Evolutionary conservation across 768 basidiomycete species (phyloP), one percentile per base, ranked within the genome.

Genomic region (Cantharellus anzutake): DNA sequence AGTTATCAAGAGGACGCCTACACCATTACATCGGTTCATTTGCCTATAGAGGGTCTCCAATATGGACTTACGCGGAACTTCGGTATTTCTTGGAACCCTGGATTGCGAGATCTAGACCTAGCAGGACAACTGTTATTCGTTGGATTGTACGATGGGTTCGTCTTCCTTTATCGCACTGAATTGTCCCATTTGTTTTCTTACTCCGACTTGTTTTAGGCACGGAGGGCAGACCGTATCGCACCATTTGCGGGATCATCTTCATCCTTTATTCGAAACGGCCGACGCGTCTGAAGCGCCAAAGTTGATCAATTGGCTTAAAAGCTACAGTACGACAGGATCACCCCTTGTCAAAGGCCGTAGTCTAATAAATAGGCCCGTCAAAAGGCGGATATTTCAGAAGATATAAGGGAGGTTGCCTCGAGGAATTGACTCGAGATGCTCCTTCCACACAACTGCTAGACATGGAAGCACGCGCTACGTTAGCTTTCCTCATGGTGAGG

Each of bases 1-100:
- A 93, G 90, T 62, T 81, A 93, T 63, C 91, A 94, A 69, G 91
- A 94, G 71, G 92, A 96, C 66, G 87, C 85, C 63, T 79, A 85
- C 67, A 75, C 82, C 11, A 85, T 84, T 67, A 79, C 82, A 4
- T 79, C 85, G 1, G 75, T 96, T 34, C 82, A 84, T 20, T 67
- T 94, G 38, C 75, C 85, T 61, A 81, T 86, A 5, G 77, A 80
- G 59, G 91, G 93, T 69, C 75, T 94, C 29, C 75, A 74, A 50
- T 63, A 74, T 37, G 82, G 77, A 60, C 72, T 89, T 48, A 80
- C 83, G 66, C 80, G 80, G 63, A 70, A 71, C 37, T 76, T 81
- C 61, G 76, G 74, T 42, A 69, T 83, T 59, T 78, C 84, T 58
- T 94, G 92, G 92, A 76, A 86, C 63, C 81, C 85, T 0, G 68